Conservation (phyloP, 75 land plant genomes). For the Sequoiadendron giganteum region DNA sequence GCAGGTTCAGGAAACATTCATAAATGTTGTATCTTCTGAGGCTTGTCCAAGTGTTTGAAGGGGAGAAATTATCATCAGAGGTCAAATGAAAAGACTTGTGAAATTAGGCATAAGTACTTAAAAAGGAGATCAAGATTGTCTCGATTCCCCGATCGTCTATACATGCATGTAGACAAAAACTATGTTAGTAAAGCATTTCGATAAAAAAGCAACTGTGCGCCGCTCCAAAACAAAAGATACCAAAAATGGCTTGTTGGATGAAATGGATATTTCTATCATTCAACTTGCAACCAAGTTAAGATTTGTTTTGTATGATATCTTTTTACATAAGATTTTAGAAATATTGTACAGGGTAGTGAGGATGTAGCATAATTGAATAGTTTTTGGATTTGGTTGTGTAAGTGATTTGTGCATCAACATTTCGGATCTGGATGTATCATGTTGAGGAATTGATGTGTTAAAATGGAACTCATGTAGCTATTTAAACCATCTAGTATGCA, state of each 20-base stretch:
- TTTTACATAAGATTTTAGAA: not conserved
- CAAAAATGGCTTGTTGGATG: not conserved
- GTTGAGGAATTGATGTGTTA: not conserved
- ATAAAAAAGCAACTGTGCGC: too few relatives aligned
- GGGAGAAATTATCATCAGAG: not conserved
- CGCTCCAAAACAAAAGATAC: not conserved
- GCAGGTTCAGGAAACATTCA: not conserved
- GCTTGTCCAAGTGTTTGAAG: not conserved
- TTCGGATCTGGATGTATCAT: not conserved
- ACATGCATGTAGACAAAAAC: not conserved
- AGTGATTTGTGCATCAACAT: too few relatives aligned
- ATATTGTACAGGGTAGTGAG: not conserved
- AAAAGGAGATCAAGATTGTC: too few relatives aligned
- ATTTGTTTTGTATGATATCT: not conserved
- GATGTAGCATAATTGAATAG: not conserved
- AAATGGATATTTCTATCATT: not conserved
- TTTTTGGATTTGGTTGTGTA: too few relatives aligned
- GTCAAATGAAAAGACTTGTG: too few relatives aligned
- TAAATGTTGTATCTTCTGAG: not conserved
- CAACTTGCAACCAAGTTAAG: not conserved
- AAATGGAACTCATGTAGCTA: not conserved
- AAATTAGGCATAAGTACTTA: too few relatives aligned
- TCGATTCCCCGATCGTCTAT: not conserved
- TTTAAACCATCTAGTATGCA: not conserved
- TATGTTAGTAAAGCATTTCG: not conserved